Percentiles rank a stretch among this genome's conserved stretches.
Conservation (phyloP, 441 rosid genomes). For the Viola pubescens region DNA sequence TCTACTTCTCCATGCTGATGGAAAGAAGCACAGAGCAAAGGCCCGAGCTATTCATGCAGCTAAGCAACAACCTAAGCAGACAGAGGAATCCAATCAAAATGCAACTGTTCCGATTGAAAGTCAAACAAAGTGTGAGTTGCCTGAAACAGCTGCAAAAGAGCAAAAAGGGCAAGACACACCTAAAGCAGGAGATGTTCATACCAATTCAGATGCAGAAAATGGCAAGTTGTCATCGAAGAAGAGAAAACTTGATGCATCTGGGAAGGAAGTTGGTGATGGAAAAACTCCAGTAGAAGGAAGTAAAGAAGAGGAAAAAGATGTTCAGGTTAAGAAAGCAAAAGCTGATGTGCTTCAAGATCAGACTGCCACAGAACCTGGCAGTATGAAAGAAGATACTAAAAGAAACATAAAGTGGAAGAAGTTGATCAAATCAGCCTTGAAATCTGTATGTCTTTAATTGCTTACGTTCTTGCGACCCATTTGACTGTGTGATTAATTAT, state of each 20-base stretch:
- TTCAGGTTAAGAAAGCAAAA: constrained; percentile 38
- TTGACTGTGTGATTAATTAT: background rate
- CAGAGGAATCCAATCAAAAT: constrained; percentile 33
- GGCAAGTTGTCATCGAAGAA: constrained; percentile 36
- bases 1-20: constrained; percentile 86
- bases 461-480: background rate
- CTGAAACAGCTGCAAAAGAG: constrained; percentile 17
- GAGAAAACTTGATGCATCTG: constrained; percentile 46
- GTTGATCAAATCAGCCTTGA: constrained; percentile 56
- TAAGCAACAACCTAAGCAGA: constrained; percentile 39
- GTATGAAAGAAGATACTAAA: constrained; percentile 25
- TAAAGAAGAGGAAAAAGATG: constrained; percentile 14
- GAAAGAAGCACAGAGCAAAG: constrained; percentile 87
- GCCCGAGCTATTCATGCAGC: constrained; percentile 65
- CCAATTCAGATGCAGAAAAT: constrained; percentile 22
- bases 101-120: constrained; percentile 28
- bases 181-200: constrained; percentile 14
- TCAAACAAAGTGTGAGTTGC: constrained; percentile 22
- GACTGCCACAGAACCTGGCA: constrained; percentile 12
- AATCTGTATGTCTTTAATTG: constrained; percentile 37
- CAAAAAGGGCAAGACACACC: constrained; percentile 26
- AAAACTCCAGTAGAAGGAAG: constrained; percentile 17
- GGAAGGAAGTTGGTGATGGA: constrained; percentile 13
- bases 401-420: constrained; percentile 77
- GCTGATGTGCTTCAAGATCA: constrained; percentile 11